These are phyloP conservation scores for Batrachochytrium dendrobatidis DNA, from an alignment of 371 early-diverging fungal species.

Conservation along the genomic window DNA sequence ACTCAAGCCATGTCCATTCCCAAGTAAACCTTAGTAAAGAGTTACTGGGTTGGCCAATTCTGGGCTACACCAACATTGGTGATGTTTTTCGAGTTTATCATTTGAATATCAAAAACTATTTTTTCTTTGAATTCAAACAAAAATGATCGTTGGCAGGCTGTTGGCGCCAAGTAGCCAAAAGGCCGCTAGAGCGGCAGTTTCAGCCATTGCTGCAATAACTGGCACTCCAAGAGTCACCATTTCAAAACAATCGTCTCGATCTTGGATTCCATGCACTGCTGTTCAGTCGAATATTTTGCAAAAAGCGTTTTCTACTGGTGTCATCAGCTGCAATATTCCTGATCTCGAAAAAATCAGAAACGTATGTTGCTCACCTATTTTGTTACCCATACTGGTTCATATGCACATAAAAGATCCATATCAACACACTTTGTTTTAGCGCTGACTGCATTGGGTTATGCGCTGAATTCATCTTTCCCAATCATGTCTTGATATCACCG, in stretches of 20 bases:
- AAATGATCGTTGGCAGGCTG: too few relatives aligned
- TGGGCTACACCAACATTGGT: not conserved
- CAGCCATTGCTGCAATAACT: not conserved
- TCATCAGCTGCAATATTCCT: not conserved
- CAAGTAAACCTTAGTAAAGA: too few relatives aligned
- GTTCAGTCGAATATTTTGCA: too few relatives aligned
- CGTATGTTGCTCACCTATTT: conserved; percentile 7
- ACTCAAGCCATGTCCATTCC: too few relatives aligned
- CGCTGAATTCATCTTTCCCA: not conserved
- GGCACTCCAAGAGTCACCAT: not conserved
- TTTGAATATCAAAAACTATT: not conserved
- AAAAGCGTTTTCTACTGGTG: not conserved
- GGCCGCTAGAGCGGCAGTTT: not conserved
- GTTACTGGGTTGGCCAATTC: too few relatives aligned
- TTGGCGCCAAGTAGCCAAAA: not conserved
- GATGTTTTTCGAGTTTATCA: not conserved
- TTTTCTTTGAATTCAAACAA: too few relatives aligned
- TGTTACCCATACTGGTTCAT: not conserved
- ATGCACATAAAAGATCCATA: not conserved
- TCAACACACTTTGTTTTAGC: not conserved
- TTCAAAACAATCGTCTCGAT: too few relatives aligned
- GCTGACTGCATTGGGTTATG: not conserved
- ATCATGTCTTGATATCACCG: not conserved
- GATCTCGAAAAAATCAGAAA: conserved; percentile 22
- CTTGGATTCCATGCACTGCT: too few relatives aligned